A percentile compares a stretch with the other conserved stretches of the same genome.
These are phyloP conservation scores for Rubroboletus satanas DNA, from an alignment of 768 basidiomycete species.

Conservation along the genomic window DNA sequence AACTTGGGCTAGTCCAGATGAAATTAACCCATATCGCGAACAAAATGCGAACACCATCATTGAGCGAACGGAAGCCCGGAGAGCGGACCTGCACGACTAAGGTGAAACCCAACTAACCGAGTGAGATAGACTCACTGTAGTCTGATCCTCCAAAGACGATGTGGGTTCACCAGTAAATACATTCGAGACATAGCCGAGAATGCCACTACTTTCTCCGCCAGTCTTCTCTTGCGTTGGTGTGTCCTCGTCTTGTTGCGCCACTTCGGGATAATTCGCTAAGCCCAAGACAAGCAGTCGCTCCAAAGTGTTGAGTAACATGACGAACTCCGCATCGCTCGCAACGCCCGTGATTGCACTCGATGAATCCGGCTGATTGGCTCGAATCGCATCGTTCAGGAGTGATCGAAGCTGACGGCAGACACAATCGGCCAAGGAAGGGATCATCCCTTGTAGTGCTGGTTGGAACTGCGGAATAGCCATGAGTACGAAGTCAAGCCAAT, in stretches of 20 bases:
- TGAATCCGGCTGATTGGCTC: slow-evolving; percentile 38
- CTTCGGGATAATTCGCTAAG: slow-evolving; percentile 54
- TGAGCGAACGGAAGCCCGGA: slow-evolving; percentile 71
- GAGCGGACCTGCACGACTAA: slow-evolving; percentile 48
- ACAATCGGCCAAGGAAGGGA: slow-evolving; percentile 76
- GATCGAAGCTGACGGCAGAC: slow-evolving; percentile 65
- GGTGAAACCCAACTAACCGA: neutral
- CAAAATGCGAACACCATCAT: slow-evolving; percentile 77
- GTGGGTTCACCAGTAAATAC: slow-evolving; percentile 79
- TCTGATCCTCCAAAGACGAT: slow-evolving; percentile 48
- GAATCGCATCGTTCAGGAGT: slow-evolving; percentile 53
- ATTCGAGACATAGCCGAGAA: slow-evolving; percentile 87
- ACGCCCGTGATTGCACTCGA: slow-evolving; percentile 43
- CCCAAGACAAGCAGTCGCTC: slow-evolving; percentile 80
- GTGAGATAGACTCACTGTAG: slow-evolving; percentile 44
- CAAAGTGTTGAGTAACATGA: slow-evolving; percentile 78
- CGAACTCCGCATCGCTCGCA: slow-evolving; percentile 76
- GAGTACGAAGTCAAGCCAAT: slow-evolving; percentile 95
- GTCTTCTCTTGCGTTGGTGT: slow-evolving; percentile 47
- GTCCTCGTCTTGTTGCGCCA: slow-evolving; percentile 54
- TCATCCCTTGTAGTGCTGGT: slow-evolving; percentile 57
- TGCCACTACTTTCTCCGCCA: slow-evolving; percentile 53
- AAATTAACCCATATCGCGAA: slow-evolving; percentile 71
- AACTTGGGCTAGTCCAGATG: slow-evolving; percentile 43
- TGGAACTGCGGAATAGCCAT: slow-evolving; percentile 88